Evolutionary conservation across 495 filamentous ascomycete species (phyloP).

Genomic region (Neurospora sp.): DNA sequence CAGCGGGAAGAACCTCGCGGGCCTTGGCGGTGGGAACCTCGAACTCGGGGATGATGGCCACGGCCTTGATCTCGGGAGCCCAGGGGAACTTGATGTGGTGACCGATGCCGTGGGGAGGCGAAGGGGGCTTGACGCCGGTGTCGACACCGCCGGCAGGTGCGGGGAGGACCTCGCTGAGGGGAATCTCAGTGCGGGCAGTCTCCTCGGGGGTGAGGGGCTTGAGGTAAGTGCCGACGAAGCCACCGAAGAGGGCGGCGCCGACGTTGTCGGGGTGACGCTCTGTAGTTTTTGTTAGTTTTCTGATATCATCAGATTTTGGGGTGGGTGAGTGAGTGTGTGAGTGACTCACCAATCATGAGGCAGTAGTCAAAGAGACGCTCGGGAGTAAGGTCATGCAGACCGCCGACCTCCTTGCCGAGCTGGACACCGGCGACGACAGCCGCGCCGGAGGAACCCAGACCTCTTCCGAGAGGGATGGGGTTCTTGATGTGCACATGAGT

Average conservation of each 20-base stretch:
- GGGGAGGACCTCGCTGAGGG: slow-evolving; percentile 86
- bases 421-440: slow-evolving; percentile 91
- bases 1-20: slow-evolving; percentile 65
- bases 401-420: slow-evolving; percentile 80
- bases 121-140: slow-evolving; percentile 70
- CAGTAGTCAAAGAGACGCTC: slow-evolving; percentile 88
- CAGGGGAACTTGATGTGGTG: slow-evolving; percentile 88
- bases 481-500: slow-evolving; percentile 91
- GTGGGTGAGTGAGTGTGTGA: neutral
- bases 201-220: slow-evolving; percentile 82
- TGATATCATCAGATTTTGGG: neutral
- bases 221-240: slow-evolving; percentile 93
- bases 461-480: slow-evolving; percentile 82
- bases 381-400: slow-evolving; percentile 63
- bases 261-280: slow-evolving; percentile 97
- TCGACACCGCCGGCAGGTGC: slow-evolving; percentile 78
- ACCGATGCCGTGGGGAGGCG: slow-evolving; percentile 83
- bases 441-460: slow-evolving; percentile 84
- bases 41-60: slow-evolving; percentile 90
- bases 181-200: slow-evolving; percentile 79
- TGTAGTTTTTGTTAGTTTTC: slow-evolving; percentile 17
- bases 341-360: slow-evolving; percentile 67
- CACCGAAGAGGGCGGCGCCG: slow-evolving; percentile 85
- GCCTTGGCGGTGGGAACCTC: slow-evolving; percentile 85
- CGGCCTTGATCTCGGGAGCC: slow-evolving; percentile 86